Evolutionary conservation across 2,329 filamentous ascomycete genomes (phyloP), one percentile per base, ranked within the genome.

Genomic region (Talaromyces sp.): DNA sequence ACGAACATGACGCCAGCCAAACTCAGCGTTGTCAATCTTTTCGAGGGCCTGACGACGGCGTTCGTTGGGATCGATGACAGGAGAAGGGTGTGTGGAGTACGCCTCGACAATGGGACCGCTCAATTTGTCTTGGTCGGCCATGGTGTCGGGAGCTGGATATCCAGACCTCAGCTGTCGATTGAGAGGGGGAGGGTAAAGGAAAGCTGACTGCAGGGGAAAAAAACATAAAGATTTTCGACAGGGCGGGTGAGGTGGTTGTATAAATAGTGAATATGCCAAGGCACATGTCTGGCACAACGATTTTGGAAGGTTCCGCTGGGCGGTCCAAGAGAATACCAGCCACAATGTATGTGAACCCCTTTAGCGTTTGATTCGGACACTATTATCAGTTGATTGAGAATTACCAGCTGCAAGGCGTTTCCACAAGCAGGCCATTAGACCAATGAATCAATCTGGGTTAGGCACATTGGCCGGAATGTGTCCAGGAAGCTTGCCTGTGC

Each of bases 1-100:
- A 44, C 90, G 85, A 63, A 93, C 85, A 72, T 95, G 91, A 73
- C 92, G 91, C 90, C 90, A 93, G 71, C 90, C 88, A 65, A 93
- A 93, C 3, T 87, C 87, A 9, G 89, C 90, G 78, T 88, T 88
- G 79, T 93, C 90, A 68, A 93, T 88, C 18, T 93, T 88, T 40
- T 89, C 89, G 59, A 95, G 87, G 46, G 91, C 91, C 35, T 91
- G 85, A 66, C 90, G 85, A 67, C 91, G 84, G 62, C 90, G 87
- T 81, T 93, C 90, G 68, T 92, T 91, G 64, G 89, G 85, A 73
- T 93, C 89, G 16, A 62, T 62, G n/a, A 44, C 31, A n/a, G 60
- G 60, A 8, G 60, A 62, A 25, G 52, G 31, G 40, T 39, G n/a
- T 1, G 60, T 54, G n/a, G 60, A 62, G 42, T 57, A 62, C 31